Base-by-base conservation (phyloP, 306 rosid genomes). In the Ormosia semicastrata region DNA sequence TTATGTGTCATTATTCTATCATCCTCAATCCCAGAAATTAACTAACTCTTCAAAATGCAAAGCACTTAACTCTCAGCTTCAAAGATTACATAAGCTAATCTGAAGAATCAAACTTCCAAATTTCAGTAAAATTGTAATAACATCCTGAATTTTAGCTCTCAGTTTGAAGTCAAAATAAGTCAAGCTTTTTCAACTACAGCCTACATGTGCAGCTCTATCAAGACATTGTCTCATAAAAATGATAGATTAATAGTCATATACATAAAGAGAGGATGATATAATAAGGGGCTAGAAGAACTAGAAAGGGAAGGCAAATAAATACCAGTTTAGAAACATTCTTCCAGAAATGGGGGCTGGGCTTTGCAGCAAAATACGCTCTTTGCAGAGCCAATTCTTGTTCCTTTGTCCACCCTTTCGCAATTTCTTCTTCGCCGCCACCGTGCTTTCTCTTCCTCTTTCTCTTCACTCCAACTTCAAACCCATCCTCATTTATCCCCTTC, bases 271-370 rank as follows among this genome's bases (percentile, higher is more conserved):
- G 24, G 24, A 24, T 24, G 24, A 24, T 24, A 24, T 24, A 24
- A 24, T 1, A 24, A 24, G 24, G 24, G 24, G 24, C 24, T 24
- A 24, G 24, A 24, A 24, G 24, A 24, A 24, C 24, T 24, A 24
- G 24, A 24, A 24, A 0, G 24, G 0, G 0, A 24, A 66, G 15
- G 40, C 44, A 72, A 49, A 13, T 5, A 39, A 34, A 33, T 91
- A 95, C 99, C 98, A 89, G 74, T 69, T 86, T 88, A 4, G 97
- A 85, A 72, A 95, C 98, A 58, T 89, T 90, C 91, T 93, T 95
- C 99, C 99, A 95, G 89, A 95, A 95, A 72, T 86, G 80, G 12
- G 98, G 97, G 7, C 93, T 90, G 3, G 98, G 99, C 82, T 86
- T 93, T 32, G 90, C 88, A 46, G 81, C 67, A 30, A 88, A 54